Conservation (phyloP, 495 filamentous ascomycete species). For the Tuber microsphaerosporum region DNA sequence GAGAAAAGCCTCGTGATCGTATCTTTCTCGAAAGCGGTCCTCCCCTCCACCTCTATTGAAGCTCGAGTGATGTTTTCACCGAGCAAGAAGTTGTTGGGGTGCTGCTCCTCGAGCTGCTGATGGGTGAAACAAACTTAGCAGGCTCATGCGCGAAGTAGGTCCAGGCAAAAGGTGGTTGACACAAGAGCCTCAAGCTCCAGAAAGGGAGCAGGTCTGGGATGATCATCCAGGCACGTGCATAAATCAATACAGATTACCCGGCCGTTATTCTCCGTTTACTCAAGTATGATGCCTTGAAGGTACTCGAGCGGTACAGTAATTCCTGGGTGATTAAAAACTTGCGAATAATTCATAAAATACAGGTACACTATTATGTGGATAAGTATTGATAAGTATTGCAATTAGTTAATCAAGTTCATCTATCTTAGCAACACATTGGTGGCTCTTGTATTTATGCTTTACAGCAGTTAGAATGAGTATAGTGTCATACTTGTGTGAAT, state of each 20-base stretch:
- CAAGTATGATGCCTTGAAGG: too few species aligned
- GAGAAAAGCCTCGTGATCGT: not conserved
- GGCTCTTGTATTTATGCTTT: too few species aligned
- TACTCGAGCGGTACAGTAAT: too few species aligned
- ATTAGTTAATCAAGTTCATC: too few species aligned
- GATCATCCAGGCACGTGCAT: not conserved
- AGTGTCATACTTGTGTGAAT: too few species aligned
- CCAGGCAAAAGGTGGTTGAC: not conserved
- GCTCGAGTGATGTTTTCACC: not conserved
- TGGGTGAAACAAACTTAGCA: not conserved
- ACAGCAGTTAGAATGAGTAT: too few species aligned
- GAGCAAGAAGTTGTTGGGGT: not conserved
- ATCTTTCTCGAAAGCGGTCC: not conserved
- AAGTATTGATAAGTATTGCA: too few species aligned
- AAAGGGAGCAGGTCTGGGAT: not conserved
- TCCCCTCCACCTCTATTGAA: not conserved
- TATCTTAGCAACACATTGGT: too few species aligned
- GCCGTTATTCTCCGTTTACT: not conserved
- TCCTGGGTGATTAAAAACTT: too few species aligned
- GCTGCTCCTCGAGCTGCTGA: not conserved
- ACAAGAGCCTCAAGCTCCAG: not conserved
- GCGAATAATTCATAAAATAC: too few species aligned
- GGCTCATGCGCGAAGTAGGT: not conserved
- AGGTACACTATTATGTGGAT: too few species aligned
- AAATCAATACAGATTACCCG: not conserved